Percentiles rank a stretch among this genome's conserved stretches.
phyloP scores from a whole-genome alignment of 2,329 filamentous ascomycete species.

The Decorospora gaudefroyi region DNA sequence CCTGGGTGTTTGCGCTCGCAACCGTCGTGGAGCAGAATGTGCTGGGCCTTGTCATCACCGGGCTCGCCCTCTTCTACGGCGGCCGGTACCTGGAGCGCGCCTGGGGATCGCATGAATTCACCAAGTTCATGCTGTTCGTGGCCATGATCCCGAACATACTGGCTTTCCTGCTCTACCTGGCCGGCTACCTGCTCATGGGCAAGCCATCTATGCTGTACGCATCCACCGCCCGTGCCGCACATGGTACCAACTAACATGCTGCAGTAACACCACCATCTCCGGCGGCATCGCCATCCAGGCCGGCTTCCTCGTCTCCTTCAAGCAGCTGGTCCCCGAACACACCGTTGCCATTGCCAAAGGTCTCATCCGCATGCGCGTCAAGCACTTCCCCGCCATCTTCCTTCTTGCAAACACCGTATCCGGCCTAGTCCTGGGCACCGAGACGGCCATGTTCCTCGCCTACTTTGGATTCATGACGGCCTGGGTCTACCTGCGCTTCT shows the following conservation, averaged over 20 bases:
- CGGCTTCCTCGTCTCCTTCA: constrained; percentile 93
- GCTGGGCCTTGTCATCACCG: constrained; percentile 79
- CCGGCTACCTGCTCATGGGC: constrained; percentile 72
- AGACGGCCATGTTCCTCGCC: constrained; percentile 78
- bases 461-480: constrained; percentile 81
- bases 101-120: constrained; percentile 90
- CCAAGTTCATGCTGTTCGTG: constrained; percentile 81
- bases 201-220: constrained; percentile 71
- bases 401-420: constrained; percentile 71
- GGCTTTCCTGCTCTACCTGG: constrained; percentile 71
- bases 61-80: constrained; percentile 82
- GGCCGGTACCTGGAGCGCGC: constrained; percentile 94
- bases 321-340: constrained; percentile 95
- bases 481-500: constrained; percentile 97
- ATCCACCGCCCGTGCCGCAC: background rate
- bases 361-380: constrained; percentile 84
- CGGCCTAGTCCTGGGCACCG: constrained; percentile 66
- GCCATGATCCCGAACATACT: constrained; percentile 79
- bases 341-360: constrained; percentile 93
- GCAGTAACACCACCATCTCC: constrained; percentile 75
- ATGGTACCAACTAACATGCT: constrained; percentile 25
- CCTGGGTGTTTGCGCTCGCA: constrained; percentile 87
- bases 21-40: constrained; percentile 92
- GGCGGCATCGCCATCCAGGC: constrained; percentile 90
- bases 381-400: constrained; percentile 77